Evolutionary conservation across 208 protist genomes (phyloP).

Genomic region (Phytomonas sp.): DNA sequence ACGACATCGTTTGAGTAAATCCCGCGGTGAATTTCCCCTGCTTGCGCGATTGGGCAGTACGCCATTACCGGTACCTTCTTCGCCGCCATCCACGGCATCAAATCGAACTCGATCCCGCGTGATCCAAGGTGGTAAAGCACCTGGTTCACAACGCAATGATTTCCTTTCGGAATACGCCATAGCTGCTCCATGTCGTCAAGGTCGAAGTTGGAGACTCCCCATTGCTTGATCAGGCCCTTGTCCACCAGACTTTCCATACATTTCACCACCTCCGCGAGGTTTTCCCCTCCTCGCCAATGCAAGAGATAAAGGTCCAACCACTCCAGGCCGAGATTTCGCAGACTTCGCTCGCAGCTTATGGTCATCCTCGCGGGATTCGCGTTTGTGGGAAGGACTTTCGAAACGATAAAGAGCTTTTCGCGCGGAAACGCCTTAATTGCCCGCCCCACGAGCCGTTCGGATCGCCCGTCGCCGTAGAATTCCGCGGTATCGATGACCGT

Average conservation of each 20-base stretch:
- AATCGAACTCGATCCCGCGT: conserved; percentile 53
- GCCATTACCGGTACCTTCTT: conserved; percentile 62
- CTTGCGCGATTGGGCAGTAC: conserved; percentile 69
- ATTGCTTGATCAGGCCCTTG: conserved; percentile 53
- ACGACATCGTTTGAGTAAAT: conserved; percentile 15
- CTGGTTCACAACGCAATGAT: conserved; percentile 67
- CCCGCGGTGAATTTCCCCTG: conserved; percentile 30
- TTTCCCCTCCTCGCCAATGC: conserved; percentile 66
- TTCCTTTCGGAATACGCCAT: conserved; percentile 33
- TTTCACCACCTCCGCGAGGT: conserved; percentile 58
- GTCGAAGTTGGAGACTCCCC: conserved; percentile 82
- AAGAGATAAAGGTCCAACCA: conserved; percentile 90
- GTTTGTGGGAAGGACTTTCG: conserved; percentile 88
- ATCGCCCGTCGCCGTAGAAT: conserved; percentile 44
- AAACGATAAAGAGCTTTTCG: conserved; percentile 86
- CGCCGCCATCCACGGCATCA: conserved; percentile 39
- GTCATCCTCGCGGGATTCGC: conserved; percentile 64
- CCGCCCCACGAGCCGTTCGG: conserved; percentile 30
- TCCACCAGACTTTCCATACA: conserved; percentile 75
- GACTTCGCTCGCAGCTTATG: conserved; percentile 46
- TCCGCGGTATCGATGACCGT: conserved; percentile 41
- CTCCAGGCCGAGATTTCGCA: conserved; percentile 48
- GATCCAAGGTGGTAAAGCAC: conserved; percentile 79
- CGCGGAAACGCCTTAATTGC: conserved; percentile 29
- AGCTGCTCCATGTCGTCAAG: conserved; percentile 60